Conservation (phyloP, 352 stramenopile genomes). For the Globisporangium iwayamae region DNA sequence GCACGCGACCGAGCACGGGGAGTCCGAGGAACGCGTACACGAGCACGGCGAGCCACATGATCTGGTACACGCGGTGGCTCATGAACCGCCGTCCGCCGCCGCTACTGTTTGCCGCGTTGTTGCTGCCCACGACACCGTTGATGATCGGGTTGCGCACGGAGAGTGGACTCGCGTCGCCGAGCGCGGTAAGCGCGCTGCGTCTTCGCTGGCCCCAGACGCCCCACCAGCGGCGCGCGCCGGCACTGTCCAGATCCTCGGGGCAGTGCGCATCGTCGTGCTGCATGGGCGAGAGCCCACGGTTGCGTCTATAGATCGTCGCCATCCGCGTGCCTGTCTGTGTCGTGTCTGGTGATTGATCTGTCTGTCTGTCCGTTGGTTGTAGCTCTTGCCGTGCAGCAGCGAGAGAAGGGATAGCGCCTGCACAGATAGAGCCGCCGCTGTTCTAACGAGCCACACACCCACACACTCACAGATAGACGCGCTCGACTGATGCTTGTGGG, state of each 20-base stretch:
- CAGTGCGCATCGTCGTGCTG: conserved; percentile 22
- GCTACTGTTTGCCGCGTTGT: not conserved
- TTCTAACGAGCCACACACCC: too few relatives aligned
- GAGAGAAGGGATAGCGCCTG: not conserved
- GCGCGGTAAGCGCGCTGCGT: conserved; percentile 23
- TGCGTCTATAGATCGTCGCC: conserved; percentile 64
- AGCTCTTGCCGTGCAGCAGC: too few relatives aligned
- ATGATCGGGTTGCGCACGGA: conserved; percentile 13
- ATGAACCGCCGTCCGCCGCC: conserved; percentile 15
- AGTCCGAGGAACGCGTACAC: conserved; percentile 68
- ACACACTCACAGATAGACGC: too few relatives aligned
- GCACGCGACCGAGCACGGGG: conserved; percentile 52
- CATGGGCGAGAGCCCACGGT: conserved; percentile 35
- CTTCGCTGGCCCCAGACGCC: conserved; percentile 2
- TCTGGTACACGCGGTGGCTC: conserved; percentile 48
- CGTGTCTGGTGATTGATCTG: not conserved
- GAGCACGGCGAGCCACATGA: conserved; percentile 58
- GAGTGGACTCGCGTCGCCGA: conserved; percentile 8
- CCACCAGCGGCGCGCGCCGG: conserved; percentile 9
- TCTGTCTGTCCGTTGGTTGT: not conserved
- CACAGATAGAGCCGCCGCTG: not conserved
- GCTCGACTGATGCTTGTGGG: too few relatives aligned
- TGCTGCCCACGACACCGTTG: conserved; percentile 16
- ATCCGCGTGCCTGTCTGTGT: conserved; percentile 16
- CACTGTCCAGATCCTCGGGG: conserved; percentile 18